Evolutionary conservation across 1,284 basidiomycete genomes (phyloP).

Genomic region (Boletus sp.): DNA sequence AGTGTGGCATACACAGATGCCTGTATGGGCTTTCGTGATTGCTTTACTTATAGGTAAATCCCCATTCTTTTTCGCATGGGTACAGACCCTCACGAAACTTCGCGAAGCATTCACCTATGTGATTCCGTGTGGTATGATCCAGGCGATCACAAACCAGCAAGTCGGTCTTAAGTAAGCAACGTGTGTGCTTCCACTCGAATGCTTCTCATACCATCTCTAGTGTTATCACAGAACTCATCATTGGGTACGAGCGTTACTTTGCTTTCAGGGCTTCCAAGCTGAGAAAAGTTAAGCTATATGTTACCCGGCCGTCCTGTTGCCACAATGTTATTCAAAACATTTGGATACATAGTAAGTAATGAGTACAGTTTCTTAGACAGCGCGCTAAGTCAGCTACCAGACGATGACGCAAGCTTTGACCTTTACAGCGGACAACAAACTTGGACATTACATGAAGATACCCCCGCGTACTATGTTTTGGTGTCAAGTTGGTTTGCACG

Average conservation of each 20-base stretch:
- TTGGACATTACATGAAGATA: conserved; percentile 58
- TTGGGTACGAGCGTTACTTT: conserved; percentile 40
- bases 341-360: conserved; percentile 43
- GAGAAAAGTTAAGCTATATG: conserved; percentile 29
- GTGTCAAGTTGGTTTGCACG: conserved; percentile 37
- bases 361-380: too few relatives aligned
- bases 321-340: conserved; percentile 48
- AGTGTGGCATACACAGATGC: conserved; percentile 58
- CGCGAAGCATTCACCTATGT: conserved; percentile 45
- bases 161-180: conserved; percentile 44
- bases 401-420: conserved; percentile 44
- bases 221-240: conserved; percentile 52
- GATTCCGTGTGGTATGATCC: conserved; percentile 52
- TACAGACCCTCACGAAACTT: conserved; percentile 1
- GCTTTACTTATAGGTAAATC: conserved; percentile 42
- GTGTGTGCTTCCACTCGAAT: neutral
- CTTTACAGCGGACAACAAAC: conserved; percentile 50
- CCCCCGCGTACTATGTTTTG: conserved; percentile 51
- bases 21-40: conserved; percentile 55
- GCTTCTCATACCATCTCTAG: conserved; percentile 20
- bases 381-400: conserved; percentile 20
- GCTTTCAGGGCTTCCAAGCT: neutral
- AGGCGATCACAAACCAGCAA: conserved; percentile 50
- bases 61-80: conserved; percentile 33
- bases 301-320: conserved; percentile 46